phyloP scores from a whole-genome alignment of 768 basidiomycete genomes.

The Imleria badia region DNA sequence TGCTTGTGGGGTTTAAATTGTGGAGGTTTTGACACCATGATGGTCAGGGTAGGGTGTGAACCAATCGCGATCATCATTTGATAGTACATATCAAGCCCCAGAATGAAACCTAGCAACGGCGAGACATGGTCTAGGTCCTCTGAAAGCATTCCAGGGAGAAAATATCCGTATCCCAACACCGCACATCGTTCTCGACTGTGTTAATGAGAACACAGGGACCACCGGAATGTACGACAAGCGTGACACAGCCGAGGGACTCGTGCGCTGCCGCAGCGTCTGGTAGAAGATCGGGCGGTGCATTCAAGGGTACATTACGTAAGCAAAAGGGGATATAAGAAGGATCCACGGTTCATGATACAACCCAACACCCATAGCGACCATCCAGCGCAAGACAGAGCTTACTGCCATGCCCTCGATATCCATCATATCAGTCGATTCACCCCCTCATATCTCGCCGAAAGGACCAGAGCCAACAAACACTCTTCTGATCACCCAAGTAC shows the following conservation, averaged over 20 bases:
- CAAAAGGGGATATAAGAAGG: conserved; percentile 6
- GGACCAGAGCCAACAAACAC: conserved; percentile 64
- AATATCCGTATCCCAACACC: conserved; percentile 3
- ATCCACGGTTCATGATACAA: neutral
- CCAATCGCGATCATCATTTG: conserved; percentile 7
- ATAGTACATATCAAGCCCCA: neutral
- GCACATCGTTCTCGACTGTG: conserved; percentile 1
- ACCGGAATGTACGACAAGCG: conserved; percentile 2
- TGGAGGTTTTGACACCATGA: conserved; percentile 6
- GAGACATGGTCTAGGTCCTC: neutral
- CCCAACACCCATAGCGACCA: conserved; percentile 9
- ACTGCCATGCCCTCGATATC: conserved; percentile 29
- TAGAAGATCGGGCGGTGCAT: conserved; percentile 1
- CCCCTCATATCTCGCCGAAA: neutral
- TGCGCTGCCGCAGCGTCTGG: conserved; percentile 3
- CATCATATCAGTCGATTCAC: conserved; percentile 20
- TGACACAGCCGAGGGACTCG: conserved; percentile 17
- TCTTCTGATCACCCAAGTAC: conserved; percentile 75
- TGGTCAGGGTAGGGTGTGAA: neutral
- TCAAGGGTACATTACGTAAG: conserved; percentile 22
- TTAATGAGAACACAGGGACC: conserved; percentile 11
- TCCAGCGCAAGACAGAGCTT: neutral
- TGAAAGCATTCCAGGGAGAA: conserved; percentile 18
- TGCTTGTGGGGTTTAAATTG: neutral
- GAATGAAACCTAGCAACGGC: conserved; percentile 14